Base-by-base conservation (phyloP, 768 basidiomycete species). In the Kwoniella dejecticola region DNA sequence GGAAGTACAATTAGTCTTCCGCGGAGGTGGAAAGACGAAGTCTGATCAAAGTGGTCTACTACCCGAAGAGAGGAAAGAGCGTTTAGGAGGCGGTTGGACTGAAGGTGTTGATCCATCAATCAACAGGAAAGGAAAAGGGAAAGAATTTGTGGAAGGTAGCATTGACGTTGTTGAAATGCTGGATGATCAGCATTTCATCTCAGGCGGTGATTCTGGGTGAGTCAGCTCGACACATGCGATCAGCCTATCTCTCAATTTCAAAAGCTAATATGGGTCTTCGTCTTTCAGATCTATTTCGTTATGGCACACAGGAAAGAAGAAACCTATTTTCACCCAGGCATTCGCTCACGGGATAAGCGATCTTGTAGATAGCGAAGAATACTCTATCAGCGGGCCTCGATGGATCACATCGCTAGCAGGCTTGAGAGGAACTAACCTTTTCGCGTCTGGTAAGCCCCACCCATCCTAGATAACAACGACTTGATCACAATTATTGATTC, bases 191-290 rank as follows among this genome's bases (percentile, higher is more conserved):
- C 90, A 88, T 5, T 94, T 98, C 76, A 80, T 98, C 36, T 94
- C 87, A 65, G 95, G 95, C 0, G 96, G 96, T 3, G 94, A 99
- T 77, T 94, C 90, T 72, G 96, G 95, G 93, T 93, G 77, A 62
- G 89, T 84, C 7, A 24, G 26, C 11, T 50, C n/a, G 23, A n/a
- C 1, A n/a, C 33, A 7, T 36, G 15, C 15, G 42, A 56, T 41
- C 11, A 53, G 4, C 30, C 15, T 21, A 17, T 46, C 12, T 12
- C 13, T 17, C 21, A 15, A 29, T 24, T 33, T 38, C 5, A 42
- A n/a, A 42, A 42, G 41, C 48, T 50, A 30, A 50, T 21, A 15
- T 50, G 17, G n/a, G n/a, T 48, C 19, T 11, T 24, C 21, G 46
- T 40, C n/a, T 19, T 6, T 0, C 62, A 93, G 94, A 0, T 88